Evolutionary conservation across 257 asterid genomes (phyloP).

Genomic region (Paulownia fortunei): DNA sequence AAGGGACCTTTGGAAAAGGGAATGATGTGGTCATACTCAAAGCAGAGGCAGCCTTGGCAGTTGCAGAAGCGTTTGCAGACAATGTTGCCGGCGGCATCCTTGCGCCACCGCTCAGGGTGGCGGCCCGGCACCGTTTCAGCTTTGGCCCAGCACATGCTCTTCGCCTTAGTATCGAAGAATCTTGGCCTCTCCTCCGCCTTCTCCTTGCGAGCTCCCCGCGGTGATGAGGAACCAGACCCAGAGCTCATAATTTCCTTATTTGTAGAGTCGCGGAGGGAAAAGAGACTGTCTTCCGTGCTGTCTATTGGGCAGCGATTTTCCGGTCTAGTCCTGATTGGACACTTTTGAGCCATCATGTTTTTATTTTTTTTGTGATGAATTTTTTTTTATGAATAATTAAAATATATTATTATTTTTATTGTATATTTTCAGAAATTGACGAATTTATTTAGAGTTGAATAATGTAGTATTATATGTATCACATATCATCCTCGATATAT

Average conservation of each 20-base stretch:
- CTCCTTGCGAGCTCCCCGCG: constrained; percentile 45
- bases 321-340: not conserved
- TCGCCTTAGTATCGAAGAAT: constrained; percentile 70
- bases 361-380: not conserved
- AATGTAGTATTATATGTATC: too few relatives aligned
- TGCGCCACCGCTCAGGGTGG: constrained; percentile 99
- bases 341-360: not conserved
- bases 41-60: constrained; percentile 95
- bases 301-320: not conserved
- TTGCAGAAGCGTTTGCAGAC: constrained; percentile 93
- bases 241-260: constrained; percentile 39
- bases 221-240: constrained; percentile 44
- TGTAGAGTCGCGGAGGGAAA: not conserved
- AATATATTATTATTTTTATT: too few relatives aligned
- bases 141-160: constrained; percentile 74
- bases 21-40: constrained; percentile 87
- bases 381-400: not conserved
- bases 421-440: not conserved
- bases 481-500: too few relatives aligned
- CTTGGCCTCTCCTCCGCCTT: constrained; percentile 64
- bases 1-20: constrained; percentile 86
- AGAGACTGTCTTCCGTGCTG: not conserved
- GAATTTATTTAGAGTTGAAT: too few relatives aligned
- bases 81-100: constrained; percentile 90
- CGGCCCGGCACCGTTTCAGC: constrained; percentile 88